Conservation (phyloP, 2,329 filamentous ascomycete genomes). For the Pleomassaria siparia region DNA sequence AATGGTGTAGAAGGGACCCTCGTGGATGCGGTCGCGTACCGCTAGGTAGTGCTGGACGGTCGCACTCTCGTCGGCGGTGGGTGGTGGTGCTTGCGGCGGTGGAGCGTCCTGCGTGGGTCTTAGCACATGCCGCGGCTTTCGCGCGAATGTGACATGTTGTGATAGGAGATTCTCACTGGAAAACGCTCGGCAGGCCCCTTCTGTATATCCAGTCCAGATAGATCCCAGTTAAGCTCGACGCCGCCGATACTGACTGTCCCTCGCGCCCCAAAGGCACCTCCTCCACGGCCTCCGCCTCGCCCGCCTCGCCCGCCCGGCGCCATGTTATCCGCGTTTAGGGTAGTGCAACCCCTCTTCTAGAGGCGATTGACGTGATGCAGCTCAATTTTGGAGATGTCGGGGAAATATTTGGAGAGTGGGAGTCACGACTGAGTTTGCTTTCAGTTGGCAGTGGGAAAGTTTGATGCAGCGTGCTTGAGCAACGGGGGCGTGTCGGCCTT, state of each 20-base stretch:
- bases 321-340: background rate
- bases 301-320: slow-evolving; percentile 1
- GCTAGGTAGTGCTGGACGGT: slow-evolving; percentile 54
- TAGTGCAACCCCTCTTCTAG: background rate
- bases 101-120: slow-evolving; percentile 30
- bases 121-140: slow-evolving; percentile 13
- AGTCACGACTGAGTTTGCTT: background rate
- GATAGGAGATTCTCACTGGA: slow-evolving; percentile 30
- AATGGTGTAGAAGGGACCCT: slow-evolving; percentile 62
- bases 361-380: too few relatives aligned
- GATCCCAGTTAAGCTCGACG: slow-evolving; percentile 46
- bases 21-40: slow-evolving; percentile 58
- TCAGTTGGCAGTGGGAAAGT: background rate
- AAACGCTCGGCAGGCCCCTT: slow-evolving; percentile 45
- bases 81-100: slow-evolving; percentile 41
- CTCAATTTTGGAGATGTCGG: too few relatives aligned
- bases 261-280: slow-evolving; percentile 19
- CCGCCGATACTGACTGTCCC: slow-evolving; percentile 45
- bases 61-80: slow-evolving; percentile 48
- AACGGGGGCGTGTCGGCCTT: background rate
- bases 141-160: background rate
- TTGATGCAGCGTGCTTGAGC: background rate
- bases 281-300: slow-evolving; percentile 36
- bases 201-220: slow-evolving; percentile 43
- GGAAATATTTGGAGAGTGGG: too few relatives aligned